Evolutionary conservation across 495 filamentous ascomycete species (phyloP).

Genomic region (Astrocystis sublimbata): DNA sequence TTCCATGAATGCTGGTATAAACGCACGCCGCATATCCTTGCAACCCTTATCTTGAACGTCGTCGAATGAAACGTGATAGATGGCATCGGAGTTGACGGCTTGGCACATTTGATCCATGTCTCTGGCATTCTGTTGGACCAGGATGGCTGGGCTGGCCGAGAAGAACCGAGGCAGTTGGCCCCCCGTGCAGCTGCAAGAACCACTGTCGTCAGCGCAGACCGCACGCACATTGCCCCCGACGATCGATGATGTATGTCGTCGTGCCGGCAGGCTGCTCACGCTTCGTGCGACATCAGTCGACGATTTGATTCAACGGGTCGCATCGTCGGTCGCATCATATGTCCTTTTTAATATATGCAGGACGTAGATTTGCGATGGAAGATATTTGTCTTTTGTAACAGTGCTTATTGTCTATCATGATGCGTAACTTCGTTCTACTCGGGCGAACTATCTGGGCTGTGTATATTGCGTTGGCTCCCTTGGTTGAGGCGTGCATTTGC

Average conservation of each 20-base stretch:
- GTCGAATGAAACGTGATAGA: neutral
- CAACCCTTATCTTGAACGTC: conserved; percentile 3
- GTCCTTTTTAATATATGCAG: too few relatives aligned
- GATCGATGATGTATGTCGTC: too few relatives aligned
- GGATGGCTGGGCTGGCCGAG: conserved; percentile 5
- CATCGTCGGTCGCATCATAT: too few relatives aligned
- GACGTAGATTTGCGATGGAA: too few relatives aligned
- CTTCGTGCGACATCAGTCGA: too few relatives aligned
- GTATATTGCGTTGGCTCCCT: neutral
- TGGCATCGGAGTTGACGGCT: conserved; percentile 5
- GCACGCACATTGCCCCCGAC: neutral
- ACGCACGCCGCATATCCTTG: neutral
- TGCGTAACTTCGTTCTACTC: too few relatives aligned
- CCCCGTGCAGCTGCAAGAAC: neutral
- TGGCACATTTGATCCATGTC: conserved; percentile 7
- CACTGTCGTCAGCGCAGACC: neutral
- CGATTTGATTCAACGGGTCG: neutral
- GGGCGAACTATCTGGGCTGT: too few relatives aligned
- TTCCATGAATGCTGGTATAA: neutral
- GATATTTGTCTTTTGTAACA: too few relatives aligned
- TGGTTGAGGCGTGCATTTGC: neutral
- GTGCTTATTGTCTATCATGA: too few relatives aligned
- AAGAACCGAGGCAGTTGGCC: neutral
- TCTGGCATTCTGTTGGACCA: neutral
- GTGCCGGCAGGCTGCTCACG: neutral